These are phyloP conservation scores for Backusella australiensis DNA, from an alignment of 192 early-diverging fungal species.

Conservation along the genomic window DNA sequence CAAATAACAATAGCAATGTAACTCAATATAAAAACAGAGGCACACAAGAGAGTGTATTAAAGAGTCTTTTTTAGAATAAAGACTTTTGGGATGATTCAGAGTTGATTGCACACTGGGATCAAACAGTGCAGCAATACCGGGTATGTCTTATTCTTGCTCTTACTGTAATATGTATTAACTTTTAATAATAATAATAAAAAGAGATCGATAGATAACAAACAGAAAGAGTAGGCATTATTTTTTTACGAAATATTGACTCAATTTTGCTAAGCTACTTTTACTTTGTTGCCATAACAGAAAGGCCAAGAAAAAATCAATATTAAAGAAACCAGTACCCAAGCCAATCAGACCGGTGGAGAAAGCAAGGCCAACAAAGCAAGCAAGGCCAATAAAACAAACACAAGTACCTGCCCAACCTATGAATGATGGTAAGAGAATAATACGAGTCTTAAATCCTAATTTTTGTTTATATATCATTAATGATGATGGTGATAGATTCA, in stretches of 20 bases:
- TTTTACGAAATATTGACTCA: background rate
- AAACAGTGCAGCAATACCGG: constrained; percentile 1
- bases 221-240: background rate
- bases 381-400: background rate
- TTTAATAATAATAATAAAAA: background rate
- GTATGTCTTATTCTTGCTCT: background rate
- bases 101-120: constrained; percentile 18
- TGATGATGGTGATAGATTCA: background rate
- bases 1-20: background rate
- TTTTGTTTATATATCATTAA: background rate
- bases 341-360: background rate
- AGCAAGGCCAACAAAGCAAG: background rate
- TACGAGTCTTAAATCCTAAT: too few relatives aligned
- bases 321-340: background rate
- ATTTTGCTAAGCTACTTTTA: background rate
- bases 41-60: background rate
- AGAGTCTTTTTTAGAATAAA: background rate
- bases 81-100: constrained; percentile 23
- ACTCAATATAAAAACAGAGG: background rate
- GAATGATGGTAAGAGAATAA: background rate
- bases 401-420: background rate
- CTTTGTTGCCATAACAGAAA: background rate
- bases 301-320: background rate
- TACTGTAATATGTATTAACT: background rate
- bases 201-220: background rate